Conservation (phyloP, 2,329 filamentous ascomycete species). For the Stylonectria norvegica region DNA sequence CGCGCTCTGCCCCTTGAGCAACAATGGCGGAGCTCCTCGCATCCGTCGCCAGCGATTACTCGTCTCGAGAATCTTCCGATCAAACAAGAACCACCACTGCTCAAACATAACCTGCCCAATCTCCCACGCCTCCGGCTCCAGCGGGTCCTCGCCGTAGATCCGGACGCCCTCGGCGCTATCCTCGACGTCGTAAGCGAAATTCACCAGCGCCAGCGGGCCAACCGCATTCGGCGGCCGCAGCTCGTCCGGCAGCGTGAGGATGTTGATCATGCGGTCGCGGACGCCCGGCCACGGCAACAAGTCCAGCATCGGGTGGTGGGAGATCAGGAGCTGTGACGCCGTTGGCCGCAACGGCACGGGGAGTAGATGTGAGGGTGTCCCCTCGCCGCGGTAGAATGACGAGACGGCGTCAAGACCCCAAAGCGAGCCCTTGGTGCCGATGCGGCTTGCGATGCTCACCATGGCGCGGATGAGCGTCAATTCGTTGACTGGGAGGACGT, state of each 20-base stretch:
- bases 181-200: slow-evolving; percentile 56
- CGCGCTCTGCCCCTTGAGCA: slow-evolving; percentile 12
- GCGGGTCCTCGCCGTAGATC: slow-evolving; percentile 49
- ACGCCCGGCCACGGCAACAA: slow-evolving; percentile 56
- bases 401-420: slow-evolving; percentile 47
- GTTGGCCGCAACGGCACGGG: slow-evolving; percentile 51
- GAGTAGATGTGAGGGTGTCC: slow-evolving; percentile 36
- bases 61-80: slow-evolving; percentile 48
- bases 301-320: slow-evolving; percentile 57
- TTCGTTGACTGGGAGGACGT: slow-evolving; percentile 45
- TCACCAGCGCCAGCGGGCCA: slow-evolving; percentile 45
- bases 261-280: slow-evolving; percentile 50
- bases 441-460: slow-evolving; percentile 44
- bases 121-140: slow-evolving; percentile 50
- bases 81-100: slow-evolving; percentile 60
- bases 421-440: slow-evolving; percentile 37
- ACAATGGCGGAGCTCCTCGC: slow-evolving; percentile 41
- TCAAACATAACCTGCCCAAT: slow-evolving; percentile 56
- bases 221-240: slow-evolving; percentile 46
- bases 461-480: slow-evolving; percentile 47
- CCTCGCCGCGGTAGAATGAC: slow-evolving; percentile 39
- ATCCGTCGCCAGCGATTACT: slow-evolving; percentile 50
- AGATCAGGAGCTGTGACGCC: slow-evolving; percentile 43
- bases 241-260: slow-evolving; percentile 47
- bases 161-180: slow-evolving; percentile 50